Base-by-base conservation (phyloP, 2,329 filamentous ascomycete genomes). In the Cadophora malorum region DNA sequence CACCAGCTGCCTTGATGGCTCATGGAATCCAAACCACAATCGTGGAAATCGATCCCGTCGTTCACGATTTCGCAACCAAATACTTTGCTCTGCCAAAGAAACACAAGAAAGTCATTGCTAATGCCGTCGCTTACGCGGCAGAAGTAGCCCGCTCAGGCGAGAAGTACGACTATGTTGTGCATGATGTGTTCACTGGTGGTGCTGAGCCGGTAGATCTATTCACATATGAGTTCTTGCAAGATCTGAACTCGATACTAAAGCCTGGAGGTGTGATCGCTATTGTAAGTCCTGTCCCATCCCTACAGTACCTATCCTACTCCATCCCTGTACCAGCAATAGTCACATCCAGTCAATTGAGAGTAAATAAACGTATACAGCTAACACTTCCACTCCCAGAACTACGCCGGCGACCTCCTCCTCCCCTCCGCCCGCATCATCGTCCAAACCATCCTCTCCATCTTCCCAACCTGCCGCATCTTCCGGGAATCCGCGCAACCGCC, bases 121-220 rank as follows among this genome's bases (percentile, higher is more conserved):
- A 99, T 74, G 96, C 96, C 0, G 88, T 94, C 2, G 80, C 82
- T n/a, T 97, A 89, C 78, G 85, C 88, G 21, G 79, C 82, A 56
- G 76, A 80, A 63, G 76, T 84, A 59, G 81, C 82, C 65, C 76
- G 80, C 62, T 56, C 74, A 67, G 72, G 71, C 21, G 68, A 82
- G 58, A 83, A 83, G 33, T 99, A 91, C 78, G 91, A 97, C 81
- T 98, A 97, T 81, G 96, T 99, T 76, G 86, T 99, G 64, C 96
- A 99, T 79, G 96, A 99, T 74, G 96, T 99, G 28, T 99, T 99
- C 79, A 99, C 96, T 0, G 96, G 96, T 28, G 96, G 96, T 63
- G 94, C 94, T 0, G 96, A 98, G 79, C 96, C 96, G 0, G 88
- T 94, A 2, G 84, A 90, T 8, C 87, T 99, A 8, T 99, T 99